phyloP scores from a whole-genome alignment of 169 alveolate genomes.

The Cystoisospora suis region DNA sequence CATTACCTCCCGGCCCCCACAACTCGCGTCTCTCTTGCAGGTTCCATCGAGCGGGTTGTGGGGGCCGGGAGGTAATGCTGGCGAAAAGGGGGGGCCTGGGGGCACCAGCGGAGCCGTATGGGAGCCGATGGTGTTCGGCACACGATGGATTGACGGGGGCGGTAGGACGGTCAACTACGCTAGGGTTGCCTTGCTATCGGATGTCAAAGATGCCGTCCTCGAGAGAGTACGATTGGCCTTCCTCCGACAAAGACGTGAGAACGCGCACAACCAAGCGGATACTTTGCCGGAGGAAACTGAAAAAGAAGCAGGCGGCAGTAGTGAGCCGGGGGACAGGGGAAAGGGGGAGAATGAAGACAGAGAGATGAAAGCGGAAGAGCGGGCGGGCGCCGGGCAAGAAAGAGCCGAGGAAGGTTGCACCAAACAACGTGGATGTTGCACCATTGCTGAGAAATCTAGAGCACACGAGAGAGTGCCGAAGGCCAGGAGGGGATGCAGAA shows the following conservation, averaged over 20 bases:
- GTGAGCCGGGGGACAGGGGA: neutral
- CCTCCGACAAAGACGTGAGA: neutral
- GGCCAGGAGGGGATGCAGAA: too few relatives aligned
- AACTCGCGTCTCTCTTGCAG: slow-evolving; percentile 30
- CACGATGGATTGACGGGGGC: slow-evolving; percentile 27
- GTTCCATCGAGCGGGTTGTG: slow-evolving; percentile 35
- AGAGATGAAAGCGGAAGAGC: neutral
- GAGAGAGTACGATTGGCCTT: neutral
- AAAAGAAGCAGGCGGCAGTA: neutral
- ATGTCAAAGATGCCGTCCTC: slow-evolving; percentile 27
- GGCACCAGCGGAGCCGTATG: slow-evolving; percentile 45
- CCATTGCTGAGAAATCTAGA: too few relatives aligned
- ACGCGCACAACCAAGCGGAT: neutral
- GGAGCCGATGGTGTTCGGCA: slow-evolving; percentile 50
- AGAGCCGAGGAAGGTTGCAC: too few relatives aligned
- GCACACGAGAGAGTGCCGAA: too few relatives aligned
- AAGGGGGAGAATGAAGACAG: neutral
- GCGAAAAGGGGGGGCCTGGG: slow-evolving; percentile 1
- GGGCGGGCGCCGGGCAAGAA: neutral
- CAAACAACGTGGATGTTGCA: too few relatives aligned
- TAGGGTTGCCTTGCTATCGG: slow-evolving; percentile 19
- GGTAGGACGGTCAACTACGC: slow-evolving; percentile 19
- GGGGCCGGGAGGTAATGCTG: slow-evolving; percentile 41
- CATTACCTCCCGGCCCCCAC: too few relatives aligned
- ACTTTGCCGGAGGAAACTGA: neutral